Evolutionary conservation across 148 eudicot genomes (phyloP), one percentile per base, ranked within the genome.

Genomic region (Nyssa sinensis): DNA sequence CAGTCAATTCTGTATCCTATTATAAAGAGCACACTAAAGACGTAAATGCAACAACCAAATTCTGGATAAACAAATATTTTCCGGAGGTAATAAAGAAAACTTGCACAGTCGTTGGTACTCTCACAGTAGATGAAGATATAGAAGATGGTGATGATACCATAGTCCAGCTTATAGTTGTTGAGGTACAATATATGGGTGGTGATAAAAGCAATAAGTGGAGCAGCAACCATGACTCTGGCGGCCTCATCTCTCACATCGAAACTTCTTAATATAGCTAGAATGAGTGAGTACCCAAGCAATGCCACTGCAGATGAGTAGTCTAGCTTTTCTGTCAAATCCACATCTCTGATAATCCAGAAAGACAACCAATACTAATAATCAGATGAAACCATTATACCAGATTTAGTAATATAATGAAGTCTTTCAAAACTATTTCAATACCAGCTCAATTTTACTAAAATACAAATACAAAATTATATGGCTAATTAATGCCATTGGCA

Each of bases 231-330:
- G 66, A 90, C 91, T 74, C 94, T 85, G 64, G 82, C 80, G 73
- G 92, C 91, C 76, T 91, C 98, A 73, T 70, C 76, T 76, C 81
- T 87, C 35, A 94, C 84, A 53, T 69, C 62, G 67, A 94, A 89
- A 75, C 90, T 83, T 83, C 98, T 91, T 78, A 94, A 69, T 62
- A 91, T 79, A 9, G 98, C 82, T 75, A 94, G 70, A 69, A 89
- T 79, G 68, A 94, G 86, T 30, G 97, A 91, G 81, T 80, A 91
- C 59, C 98, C 98, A 51, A 94, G 91, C 47, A 89, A 71, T 0
- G 93, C 97, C 70, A 91, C 88, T 6, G 97, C 98, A 68, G 93
- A 94, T 28, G 87, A 88, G 84, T 94, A 94, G 77, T 94, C 93
- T 49, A 94, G 88, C 86, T 71, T 89, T 80, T 94, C 97, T 9